Conservation (phyloP, 306 rosid genomes). For the Castanea crenata region DNA sequence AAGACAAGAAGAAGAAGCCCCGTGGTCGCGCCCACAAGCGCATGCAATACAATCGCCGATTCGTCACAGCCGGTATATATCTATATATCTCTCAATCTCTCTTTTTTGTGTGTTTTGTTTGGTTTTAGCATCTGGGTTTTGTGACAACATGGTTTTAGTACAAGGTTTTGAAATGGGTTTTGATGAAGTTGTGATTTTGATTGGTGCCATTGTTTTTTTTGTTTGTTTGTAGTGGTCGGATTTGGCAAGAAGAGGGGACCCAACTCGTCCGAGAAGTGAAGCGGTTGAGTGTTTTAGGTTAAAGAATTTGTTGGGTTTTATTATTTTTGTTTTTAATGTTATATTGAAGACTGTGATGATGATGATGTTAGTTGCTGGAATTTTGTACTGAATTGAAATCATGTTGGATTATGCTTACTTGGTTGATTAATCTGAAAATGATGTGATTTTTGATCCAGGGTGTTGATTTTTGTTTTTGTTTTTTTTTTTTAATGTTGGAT, state of each 20-base stretch:
- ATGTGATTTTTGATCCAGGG: background rate
- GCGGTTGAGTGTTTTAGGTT: background rate
- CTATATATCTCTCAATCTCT: background rate
- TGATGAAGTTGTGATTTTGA: background rate
- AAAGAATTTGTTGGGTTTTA: background rate
- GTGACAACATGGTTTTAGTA: background rate
- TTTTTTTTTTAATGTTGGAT: no score
- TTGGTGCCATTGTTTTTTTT: background rate
- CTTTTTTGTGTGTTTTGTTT: background rate
- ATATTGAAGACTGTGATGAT: background rate
- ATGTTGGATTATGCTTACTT: background rate
- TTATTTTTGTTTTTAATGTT: background rate
- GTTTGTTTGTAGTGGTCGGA: conserved; percentile 43
- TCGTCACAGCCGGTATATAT: conserved; percentile 49
- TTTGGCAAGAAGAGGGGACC: conserved; percentile 65
- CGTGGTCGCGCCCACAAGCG: conserved; percentile 58
- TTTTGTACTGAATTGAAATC: background rate
- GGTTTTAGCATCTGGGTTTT: background rate
- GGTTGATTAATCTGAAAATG: background rate
- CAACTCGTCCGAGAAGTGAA: conserved; percentile 55
- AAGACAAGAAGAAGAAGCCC: conserved; percentile 58
- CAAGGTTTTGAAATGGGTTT: background rate
- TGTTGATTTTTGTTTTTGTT: background rate
- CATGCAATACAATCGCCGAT: conserved; percentile 58
- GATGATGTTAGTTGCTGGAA: background rate